These are phyloP conservation scores for Irpex rosettiformis DNA, from an alignment of 1,284 basidiomycete species.

Conservation along the genomic window DNA sequence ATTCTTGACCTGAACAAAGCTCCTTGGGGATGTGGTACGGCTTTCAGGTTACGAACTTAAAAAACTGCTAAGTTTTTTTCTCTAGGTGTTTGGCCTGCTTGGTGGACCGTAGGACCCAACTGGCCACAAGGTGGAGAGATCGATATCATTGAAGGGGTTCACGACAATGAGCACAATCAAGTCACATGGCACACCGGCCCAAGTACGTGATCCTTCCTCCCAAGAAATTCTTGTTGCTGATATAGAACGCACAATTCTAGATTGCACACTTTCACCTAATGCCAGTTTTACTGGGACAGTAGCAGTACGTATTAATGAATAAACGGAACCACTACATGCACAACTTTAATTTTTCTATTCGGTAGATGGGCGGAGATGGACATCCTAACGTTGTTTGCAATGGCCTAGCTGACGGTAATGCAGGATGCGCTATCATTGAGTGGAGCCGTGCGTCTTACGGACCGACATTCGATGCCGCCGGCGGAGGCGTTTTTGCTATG, in stretches of 20 bases:
- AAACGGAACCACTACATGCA: background rate
- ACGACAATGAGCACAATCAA: constrained; percentile 75
- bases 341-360: background rate
- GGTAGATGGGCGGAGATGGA: constrained; percentile 34
- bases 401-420: constrained; percentile 46
- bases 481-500: constrained; percentile 78
- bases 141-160: constrained; percentile 78
- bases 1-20: constrained; percentile 65
- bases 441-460: constrained; percentile 73
- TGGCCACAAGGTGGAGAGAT: constrained; percentile 76
- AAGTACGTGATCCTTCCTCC: constrained; percentile 33
- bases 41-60: no score
- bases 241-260: constrained; percentile 22
- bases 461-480: constrained; percentile 62
- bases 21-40: constrained; percentile 70
- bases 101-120: constrained; percentile 53
- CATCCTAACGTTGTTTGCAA: constrained; percentile 52
- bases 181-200: constrained; percentile 69
- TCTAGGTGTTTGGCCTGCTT: constrained; percentile 65
- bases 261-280: constrained; percentile 41
- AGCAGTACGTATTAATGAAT: constrained; percentile 13
- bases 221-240: background rate
- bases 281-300: constrained; percentile 55
- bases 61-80: background rate
- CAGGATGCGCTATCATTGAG: constrained; percentile 70